Conservation (phyloP, 176 grass and related monocot species). For the Oryza longistaminata region DNA sequence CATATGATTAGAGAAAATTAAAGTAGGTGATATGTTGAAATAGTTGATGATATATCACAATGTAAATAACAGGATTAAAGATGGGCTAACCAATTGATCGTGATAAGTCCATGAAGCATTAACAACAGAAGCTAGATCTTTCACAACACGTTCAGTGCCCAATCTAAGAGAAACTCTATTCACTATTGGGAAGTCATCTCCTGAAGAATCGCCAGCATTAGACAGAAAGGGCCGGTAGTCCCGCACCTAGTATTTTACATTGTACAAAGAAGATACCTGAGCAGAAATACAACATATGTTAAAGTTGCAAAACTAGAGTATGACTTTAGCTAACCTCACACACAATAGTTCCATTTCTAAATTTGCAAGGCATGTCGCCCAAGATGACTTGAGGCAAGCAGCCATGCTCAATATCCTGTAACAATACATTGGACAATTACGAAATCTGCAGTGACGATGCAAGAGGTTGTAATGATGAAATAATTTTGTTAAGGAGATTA, state of each 20-base stretch:
- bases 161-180: conserved; percentile 55
- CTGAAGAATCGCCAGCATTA: conserved; percentile 41
- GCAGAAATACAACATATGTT: conserved; percentile 21
- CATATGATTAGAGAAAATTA: neutral
- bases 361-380: conserved; percentile 48
- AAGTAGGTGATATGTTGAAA: conserved; percentile 7
- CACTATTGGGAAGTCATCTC: conserved; percentile 46
- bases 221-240: conserved; percentile 51
- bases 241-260: conserved; percentile 48
- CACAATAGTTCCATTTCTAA: conserved; percentile 48
- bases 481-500: neutral
- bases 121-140: conserved; percentile 38
- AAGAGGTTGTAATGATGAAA: neutral
- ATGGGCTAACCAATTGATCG: conserved; percentile 47
- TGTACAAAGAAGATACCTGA: conserved; percentile 22
- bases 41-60: conserved; percentile 6
- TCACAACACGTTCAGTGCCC: conserved; percentile 48
- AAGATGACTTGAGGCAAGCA: conserved; percentile 55
- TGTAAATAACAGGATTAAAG: neutral
- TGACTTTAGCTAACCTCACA: conserved; percentile 50
- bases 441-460: neutral
- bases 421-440: neutral
- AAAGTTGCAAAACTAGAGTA: neutral
- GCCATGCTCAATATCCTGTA: conserved; percentile 63
- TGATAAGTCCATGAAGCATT: conserved; percentile 59